phyloP scores from a whole-genome alignment of 164 flowering plant species.

The Buxus sempervirens region DNA sequence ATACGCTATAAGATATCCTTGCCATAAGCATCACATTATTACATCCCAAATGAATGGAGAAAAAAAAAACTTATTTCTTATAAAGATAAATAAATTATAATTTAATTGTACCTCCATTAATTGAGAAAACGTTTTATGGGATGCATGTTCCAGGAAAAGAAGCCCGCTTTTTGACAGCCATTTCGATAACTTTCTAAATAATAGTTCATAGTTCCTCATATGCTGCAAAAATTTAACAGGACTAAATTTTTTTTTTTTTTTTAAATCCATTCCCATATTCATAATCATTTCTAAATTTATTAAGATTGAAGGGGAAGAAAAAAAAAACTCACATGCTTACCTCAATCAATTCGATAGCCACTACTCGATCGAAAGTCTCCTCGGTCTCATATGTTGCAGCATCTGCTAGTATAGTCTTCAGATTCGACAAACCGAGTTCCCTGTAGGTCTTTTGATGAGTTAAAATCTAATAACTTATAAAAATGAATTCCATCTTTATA shows the following conservation, averaged over 20 bases:
- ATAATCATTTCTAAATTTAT: no score
- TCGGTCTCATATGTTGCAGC: slow-evolving; percentile 11
- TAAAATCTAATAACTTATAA: no score
- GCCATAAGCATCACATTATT: no score
- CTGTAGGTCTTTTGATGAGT: slow-evolving; percentile 3
- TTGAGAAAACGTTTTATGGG: slow-evolving; percentile 16
- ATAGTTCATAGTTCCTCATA: slow-evolving; percentile 21
- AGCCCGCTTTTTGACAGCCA: slow-evolving; percentile 15
- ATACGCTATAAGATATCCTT: slow-evolving; percentile 8
- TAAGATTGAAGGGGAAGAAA: no score
- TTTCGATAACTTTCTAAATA: slow-evolving; percentile 11
- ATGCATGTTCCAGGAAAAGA: slow-evolving; percentile 16
- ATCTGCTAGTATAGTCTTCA: slow-evolving; percentile 15
- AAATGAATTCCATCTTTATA: neutral
- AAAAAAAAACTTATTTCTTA: no score
- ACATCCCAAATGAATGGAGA: no score
- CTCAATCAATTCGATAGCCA: slow-evolving; percentile 17
- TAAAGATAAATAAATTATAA: no score
- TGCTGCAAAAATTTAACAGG: slow-evolving; percentile 5
- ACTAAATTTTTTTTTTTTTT: no score
- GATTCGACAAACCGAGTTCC: slow-evolving; percentile 9
- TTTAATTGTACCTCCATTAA: slow-evolving; percentile 8
- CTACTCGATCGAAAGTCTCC: slow-evolving; percentile 12
- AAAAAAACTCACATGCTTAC: neutral
- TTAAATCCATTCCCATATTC: neutral